Base-by-base conservation (phyloP, 2,329 filamentous ascomycete species). In the Ilyonectria sp. region DNA sequence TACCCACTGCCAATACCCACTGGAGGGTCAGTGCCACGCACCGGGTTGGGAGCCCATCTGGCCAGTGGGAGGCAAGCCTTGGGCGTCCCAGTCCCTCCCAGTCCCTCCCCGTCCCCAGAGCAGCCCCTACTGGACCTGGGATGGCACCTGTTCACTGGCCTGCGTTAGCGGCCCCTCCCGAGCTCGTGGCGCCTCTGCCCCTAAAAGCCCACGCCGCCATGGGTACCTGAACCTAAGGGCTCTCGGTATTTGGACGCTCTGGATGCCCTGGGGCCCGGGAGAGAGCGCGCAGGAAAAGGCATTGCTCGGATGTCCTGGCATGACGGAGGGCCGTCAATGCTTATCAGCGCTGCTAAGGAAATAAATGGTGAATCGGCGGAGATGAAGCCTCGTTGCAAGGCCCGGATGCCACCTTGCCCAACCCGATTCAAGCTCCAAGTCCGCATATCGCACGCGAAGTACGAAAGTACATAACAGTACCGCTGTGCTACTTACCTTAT, bases 111-210 rank as follows among this genome's bases (percentile, higher is more conserved):
- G 46, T 8, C 19, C 15, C 21, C 37, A n/a, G n/a, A 13, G 15
- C 15, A 29, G 26, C 49, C 33, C 33, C 47, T 15, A 40, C 44
- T 50, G 35, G 43, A 23, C 47, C 35, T 35, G 7, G 53, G 37
- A 57, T 52, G 66, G 60, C 54, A 17, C 55, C 26, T 40, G 21
- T 50, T 49, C 15, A 31, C 23, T 33, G 47, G 58, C 52, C 54
- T 64, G 57, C 17, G 19, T 59, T 68, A 64, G 69, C 62, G 69
- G 67, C 40, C 60, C 33, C 63, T 67, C 60, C 56, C 46, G 56
- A 67, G 60, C 54, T 49, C 47, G 67, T 73, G 67, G 59, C 62
- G 65, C 46, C 19, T 35, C 10, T 23, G 35, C 35, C 49, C 47
- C 33, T 53, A 53, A 35, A 8, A n/a, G 49, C 26, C 10, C 49